Conservation (phyloP, 140 eudicot genomes). For the Cichorium intybus region DNA sequence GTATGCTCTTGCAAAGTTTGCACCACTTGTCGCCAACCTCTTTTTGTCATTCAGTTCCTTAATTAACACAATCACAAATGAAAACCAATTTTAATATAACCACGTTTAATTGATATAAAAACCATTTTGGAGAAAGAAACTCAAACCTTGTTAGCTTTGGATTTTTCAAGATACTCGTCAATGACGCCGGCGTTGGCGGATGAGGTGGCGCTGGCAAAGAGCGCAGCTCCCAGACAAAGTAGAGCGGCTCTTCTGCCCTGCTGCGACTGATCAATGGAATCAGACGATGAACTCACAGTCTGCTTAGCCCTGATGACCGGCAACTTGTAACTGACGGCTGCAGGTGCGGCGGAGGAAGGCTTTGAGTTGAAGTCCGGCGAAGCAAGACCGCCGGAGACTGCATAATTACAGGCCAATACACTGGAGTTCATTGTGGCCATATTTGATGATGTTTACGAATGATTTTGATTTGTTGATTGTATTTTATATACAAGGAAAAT, state of each 20-base stretch:
- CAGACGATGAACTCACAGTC: constrained; percentile 9
- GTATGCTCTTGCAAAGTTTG: constrained; percentile 88
- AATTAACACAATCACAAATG: constrained; percentile 9
- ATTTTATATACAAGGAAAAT: neutral
- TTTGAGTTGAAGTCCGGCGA: constrained; percentile 60
- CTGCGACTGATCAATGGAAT: constrained; percentile 12
- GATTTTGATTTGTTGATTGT: constrained; percentile 8
- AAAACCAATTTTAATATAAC: neutral
- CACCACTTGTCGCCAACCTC: constrained; percentile 96
- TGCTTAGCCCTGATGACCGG: constrained; percentile 70
- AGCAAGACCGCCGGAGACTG: constrained; percentile 46
- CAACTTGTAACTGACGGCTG: constrained; percentile 33
- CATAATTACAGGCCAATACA: constrained; percentile 83
- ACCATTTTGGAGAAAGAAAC: neutral
- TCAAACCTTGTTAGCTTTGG: constrained; percentile 91
- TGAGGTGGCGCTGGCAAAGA: constrained; percentile 56
- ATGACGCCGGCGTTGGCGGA: constrained; percentile 81
- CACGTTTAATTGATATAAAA: neutral
- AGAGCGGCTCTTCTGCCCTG: constrained; percentile 84
- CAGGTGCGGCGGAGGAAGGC: constrained; percentile 33
- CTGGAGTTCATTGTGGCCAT: constrained; percentile 91
- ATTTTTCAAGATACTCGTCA: constrained; percentile 82
- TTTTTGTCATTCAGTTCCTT: constrained; percentile 95
- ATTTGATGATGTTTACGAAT: constrained; percentile 8
- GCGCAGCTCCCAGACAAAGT: constrained; percentile 77